Conservation (phyloP, 2,329 filamentous ascomycete species). For the Aureobasidium subglaciale region DNA sequence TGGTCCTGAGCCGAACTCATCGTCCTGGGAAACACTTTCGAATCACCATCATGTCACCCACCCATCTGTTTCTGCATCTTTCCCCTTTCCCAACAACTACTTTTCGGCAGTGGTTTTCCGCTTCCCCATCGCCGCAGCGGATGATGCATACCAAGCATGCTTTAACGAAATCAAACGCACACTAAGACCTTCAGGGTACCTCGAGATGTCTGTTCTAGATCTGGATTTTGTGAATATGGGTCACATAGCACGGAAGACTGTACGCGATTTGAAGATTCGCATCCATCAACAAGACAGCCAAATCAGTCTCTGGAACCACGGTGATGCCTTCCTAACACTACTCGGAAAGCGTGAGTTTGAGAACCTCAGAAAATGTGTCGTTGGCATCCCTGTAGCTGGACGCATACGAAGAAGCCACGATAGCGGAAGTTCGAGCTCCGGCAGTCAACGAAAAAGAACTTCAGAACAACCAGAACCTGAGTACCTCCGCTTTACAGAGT, state of each 20-base stretch:
- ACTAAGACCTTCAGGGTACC: conserved; percentile 66
- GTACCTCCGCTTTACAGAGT: not conserved
- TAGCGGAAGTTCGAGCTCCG: conserved; percentile 19
- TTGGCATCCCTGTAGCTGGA: conserved; percentile 65
- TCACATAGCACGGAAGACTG: conserved; percentile 57
- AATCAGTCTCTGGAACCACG: conserved; percentile 50
- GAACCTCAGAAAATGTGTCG: conserved; percentile 66
- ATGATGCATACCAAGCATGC: conserved; percentile 61
- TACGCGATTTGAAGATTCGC: conserved; percentile 64
- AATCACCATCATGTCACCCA: conserved; percentile 75
- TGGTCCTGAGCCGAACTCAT: conserved; percentile 24
- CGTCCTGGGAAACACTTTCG: conserved; percentile 26
- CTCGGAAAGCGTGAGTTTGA: conserved; percentile 64
- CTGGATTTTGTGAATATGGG: conserved; percentile 80
- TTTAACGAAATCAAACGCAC: conserved; percentile 71
- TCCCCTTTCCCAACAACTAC: conserved; percentile 69
- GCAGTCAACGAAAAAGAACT: conserved; percentile 10
- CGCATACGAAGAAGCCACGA: conserved; percentile 35
- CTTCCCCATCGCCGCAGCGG: conserved; percentile 64
- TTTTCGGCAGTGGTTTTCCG: conserved; percentile 71
- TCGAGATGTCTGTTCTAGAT: conserved; percentile 74
- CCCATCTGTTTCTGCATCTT: conserved; percentile 53
- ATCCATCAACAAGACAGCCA: conserved; percentile 56
- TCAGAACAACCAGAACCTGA: conserved; percentile 6
- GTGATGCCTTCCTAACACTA: conserved; percentile 54